Evolutionary conservation across 805 yeast species (phyloP), one percentile per base, ranked within the genome.

Genomic region (Candida ovalis): DNA sequence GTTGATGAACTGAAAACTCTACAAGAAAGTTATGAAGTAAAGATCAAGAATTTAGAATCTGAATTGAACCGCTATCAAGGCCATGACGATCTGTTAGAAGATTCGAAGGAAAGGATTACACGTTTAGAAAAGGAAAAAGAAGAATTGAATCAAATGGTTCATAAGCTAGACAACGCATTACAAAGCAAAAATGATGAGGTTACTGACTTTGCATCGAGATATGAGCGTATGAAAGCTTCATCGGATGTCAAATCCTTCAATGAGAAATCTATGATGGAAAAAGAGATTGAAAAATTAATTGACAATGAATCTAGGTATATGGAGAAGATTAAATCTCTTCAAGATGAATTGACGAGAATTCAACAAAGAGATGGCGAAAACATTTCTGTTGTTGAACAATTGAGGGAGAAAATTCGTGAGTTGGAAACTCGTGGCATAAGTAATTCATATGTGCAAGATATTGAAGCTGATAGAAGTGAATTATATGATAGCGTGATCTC

Each of bases 401-500:
- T 67, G 23, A 46, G n/a, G 45, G 40, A 49, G 42, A 45, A 28
- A 9, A 25, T 13, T 21, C 17, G 21, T 9, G 40, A 27, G 18
- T 41, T 50, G 33, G 47, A 51, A 24, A 42, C 42, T 15, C 47
- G 48, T 18, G 37, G 49, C 33, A 53, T 48, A 28, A 51, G 46
- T 47, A 59, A 57, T 35, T 56, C 60, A n/a, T 61, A 63, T 37
- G 44, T 67, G 12, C 60, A 65, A 1, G 61, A 61, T 9, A 51
- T 68, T 6, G 69, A 68, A 48, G 57, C 54, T 17, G 61, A 61
- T 42, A 48, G 58, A 42, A 40, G 50, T 33, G 46, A 54, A 4
- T 44, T 59, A 21, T 53, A 58, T 40, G 60, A 58, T 42, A 49
- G 48, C 21, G 36, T 58, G 41, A 45, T 54, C 6, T 46, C 49